phyloP scores from a whole-genome alignment of 129 eudicot genomes.

The Artemisia argyi region DNA sequence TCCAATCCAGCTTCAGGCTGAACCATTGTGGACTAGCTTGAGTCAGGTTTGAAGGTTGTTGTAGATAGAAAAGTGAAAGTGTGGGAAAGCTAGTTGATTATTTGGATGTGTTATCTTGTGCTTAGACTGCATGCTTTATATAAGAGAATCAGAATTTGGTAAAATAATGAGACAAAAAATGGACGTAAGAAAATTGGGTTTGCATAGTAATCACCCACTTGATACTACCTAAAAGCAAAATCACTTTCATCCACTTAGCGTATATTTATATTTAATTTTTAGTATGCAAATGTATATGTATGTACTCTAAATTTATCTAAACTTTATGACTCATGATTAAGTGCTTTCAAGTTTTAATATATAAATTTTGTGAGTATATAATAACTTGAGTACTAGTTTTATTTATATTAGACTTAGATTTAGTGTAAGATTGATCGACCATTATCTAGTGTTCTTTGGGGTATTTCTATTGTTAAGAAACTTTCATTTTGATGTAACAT shows the following conservation, averaged over 20 bases:
- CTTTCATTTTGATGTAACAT: too few species aligned
- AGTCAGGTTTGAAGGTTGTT: background rate
- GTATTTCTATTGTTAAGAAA: too few species aligned
- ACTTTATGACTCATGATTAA: background rate
- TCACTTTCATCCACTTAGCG: constrained; percentile 29
- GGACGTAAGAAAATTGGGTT: constrained; percentile 36
- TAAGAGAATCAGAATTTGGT: constrained; percentile 13
- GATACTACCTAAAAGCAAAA: constrained; percentile 21
- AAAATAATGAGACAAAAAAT: constrained; percentile 33
- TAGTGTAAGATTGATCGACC: too few species aligned
- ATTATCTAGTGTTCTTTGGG: too few species aligned
- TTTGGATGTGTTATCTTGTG: background rate
- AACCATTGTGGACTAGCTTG: constrained; percentile 17
- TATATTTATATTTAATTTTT: too few species aligned
- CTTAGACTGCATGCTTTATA: constrained; percentile 21
- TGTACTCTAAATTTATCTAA: background rate
- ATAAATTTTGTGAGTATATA: too few species aligned
- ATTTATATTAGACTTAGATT: too few species aligned
- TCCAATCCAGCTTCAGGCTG: constrained; percentile 36
- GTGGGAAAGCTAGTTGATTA: background rate
- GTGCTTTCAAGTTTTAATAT: too few species aligned
- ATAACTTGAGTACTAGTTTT: too few species aligned
- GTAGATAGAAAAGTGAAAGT: background rate
- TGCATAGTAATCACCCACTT: constrained; percentile 27
- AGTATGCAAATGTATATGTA: too few species aligned